Base-by-base conservation (phyloP, 1,284 basidiomycete genomes). In the Papiliotrema laurentii region DNA sequence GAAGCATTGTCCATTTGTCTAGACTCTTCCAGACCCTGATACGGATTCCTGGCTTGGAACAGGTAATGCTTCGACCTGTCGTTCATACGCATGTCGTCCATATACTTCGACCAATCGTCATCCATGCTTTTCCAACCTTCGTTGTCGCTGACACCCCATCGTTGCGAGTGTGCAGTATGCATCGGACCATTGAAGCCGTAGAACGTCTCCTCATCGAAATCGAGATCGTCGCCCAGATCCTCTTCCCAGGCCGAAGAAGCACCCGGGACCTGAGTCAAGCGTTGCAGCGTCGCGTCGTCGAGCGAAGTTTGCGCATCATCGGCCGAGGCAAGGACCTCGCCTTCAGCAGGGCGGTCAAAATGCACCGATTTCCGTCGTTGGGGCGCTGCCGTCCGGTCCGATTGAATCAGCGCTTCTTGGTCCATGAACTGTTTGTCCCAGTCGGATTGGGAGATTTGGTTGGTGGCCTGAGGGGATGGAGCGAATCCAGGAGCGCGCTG, bases 41-140 rank as follows among this genome's bases (percentile, higher is more conserved):
- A 94, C 13, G 89, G 90, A 68, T 94, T 96, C 61, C 83, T 81
- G 25, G 74, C 68, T 67, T 89, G 86, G 74, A 94, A 94, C 58
- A 83, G 78, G 69, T 96, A 94, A 47, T 75, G 74, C 43, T 60
- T 14, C 72, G 34, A 35, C 55, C 59, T 10, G 47, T 51, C 18
- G 48, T 61, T 5, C 84, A 73, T 13, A 78, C 76, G 56, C 78
- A 79, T 51, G 89, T 78, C 1, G 86, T 83, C 2, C 78, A 73
- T 3, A 79, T 71, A 88, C 2, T 73, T 72, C 57, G 96, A 90
- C 91, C 90, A 96, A 56, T 87, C 85, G 13, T 75, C 68, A 71
- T 94, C 89, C 56, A 97, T 67, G 43, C 74, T 68, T 45, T 79
- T 77, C 86, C 85, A 87, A 33, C 63, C 50, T 50, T 71, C 57